Evolutionary conservation across 2,329 filamentous ascomycete species (phyloP).

Genomic region (Alternaria consortialis): DNA sequence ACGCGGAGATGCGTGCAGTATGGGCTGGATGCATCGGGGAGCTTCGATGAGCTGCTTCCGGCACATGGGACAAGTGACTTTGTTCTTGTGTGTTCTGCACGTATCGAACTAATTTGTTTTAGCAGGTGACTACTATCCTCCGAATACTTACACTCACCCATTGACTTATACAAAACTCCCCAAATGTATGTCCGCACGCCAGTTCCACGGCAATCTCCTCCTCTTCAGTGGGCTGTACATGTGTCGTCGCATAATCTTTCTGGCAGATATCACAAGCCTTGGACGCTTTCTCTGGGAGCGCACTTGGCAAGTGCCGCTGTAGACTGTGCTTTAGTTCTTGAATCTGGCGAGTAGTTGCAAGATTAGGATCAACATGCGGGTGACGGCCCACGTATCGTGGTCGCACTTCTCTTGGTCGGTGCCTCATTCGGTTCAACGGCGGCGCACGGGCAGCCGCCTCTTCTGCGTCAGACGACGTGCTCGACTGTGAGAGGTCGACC

Average conservation of each 20-base stretch:
- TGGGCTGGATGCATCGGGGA: slow-evolving; percentile 16
- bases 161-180: slow-evolving; percentile 47
- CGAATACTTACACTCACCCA: slow-evolving; percentile 31
- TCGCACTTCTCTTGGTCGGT: slow-evolving; percentile 26
- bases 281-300: slow-evolving; percentile 38
- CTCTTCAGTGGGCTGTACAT: slow-evolving; percentile 41
- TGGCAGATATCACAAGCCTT: slow-evolving; percentile 48
- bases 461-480: slow-evolving; percentile 36
- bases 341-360: slow-evolving; percentile 37
- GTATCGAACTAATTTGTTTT: slow-evolving; percentile 30
- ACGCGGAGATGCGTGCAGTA: slow-evolving; percentile 20
- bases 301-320: slow-evolving; percentile 32
- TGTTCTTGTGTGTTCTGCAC: slow-evolving; percentile 48
- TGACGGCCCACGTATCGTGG: slow-evolving; percentile 21
- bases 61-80: slow-evolving; percentile 51
- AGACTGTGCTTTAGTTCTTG: slow-evolving; percentile 42
- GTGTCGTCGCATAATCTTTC: slow-evolving; percentile 44
- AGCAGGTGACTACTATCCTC: slow-evolving; percentile 5
- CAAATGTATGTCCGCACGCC: slow-evolving; percentile 48
- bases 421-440: slow-evolving; percentile 25
- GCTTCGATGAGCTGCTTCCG: slow-evolving; percentile 44
- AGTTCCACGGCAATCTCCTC: slow-evolving; percentile 47
- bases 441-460: slow-evolving; percentile 37
- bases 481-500: slow-evolving; percentile 33
- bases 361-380: slow-evolving; percentile 33